These are phyloP conservation scores for Thuja plicata DNA, from an alignment of 83 land plant species.

Conservation along the genomic window DNA sequence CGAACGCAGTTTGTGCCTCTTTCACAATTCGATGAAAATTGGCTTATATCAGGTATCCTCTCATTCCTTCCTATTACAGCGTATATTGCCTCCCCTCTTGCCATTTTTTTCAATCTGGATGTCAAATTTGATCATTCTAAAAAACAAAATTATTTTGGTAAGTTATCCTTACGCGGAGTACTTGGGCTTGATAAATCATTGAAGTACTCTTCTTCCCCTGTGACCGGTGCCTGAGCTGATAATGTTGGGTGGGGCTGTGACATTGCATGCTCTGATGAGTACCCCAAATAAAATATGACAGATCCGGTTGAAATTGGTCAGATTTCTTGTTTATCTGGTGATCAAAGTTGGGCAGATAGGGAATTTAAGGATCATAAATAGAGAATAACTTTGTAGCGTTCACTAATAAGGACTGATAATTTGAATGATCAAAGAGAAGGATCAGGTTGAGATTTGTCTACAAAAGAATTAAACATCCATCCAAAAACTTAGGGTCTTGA, in stretches of 20 bases:
- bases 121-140: too few species aligned
- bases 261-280: conserved; percentile 36
- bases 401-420: conserved; percentile 28
- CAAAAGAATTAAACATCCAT: conserved; percentile 17
- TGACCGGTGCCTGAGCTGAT: conserved; percentile 30
- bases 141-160: too few species aligned
- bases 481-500: conserved; percentile 22
- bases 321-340: conserved; percentile 22
- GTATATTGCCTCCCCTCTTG: background rate
- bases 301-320: conserved; percentile 33
- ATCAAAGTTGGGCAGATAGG: conserved; percentile 22
- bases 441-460: conserved; percentile 26
- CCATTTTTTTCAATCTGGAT: too few species aligned
- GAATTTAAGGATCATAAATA: conserved; percentile 31
- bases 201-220: background rate
- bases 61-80: background rate
- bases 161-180: too few species aligned
- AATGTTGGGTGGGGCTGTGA: conserved; percentile 29
- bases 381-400: conserved; percentile 39
- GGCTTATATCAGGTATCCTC: conserved; percentile 71
- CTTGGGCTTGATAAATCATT: background rate
- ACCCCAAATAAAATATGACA: conserved; percentile 37
- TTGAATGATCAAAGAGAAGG: conserved; percentile 23
- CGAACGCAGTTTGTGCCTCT: conserved; percentile 62
- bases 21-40: conserved; percentile 66